Evolutionary conservation across 2,329 filamentous ascomycete genomes (phyloP), one percentile per base, ranked within the genome.

Genomic region (Talaromyces sp.): DNA sequence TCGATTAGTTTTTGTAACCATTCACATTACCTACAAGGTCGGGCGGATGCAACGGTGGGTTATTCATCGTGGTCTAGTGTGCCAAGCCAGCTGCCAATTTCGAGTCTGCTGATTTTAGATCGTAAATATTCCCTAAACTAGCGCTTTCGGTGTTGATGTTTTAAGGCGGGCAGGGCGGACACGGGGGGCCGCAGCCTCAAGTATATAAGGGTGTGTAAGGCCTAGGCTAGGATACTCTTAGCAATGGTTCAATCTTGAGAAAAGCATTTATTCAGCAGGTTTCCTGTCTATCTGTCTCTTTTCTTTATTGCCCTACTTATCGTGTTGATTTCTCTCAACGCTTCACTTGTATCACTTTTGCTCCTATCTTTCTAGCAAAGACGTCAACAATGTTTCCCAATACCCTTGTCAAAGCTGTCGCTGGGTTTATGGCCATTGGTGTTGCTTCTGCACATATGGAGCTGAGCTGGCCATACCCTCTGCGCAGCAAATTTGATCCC

Each of bases 391-490:
- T 51, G 44, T 51, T 6, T 51, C 25, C 44, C 9, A 51, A 22
- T 51, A 51, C 27, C 1, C 44, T 51, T 2, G 10, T 51, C 19
- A 51, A 51, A 51, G 44, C 44, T 27, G 44, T 51, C 19, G 44
- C 52, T 13, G 52, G 57, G 22, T 27, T 59, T 19, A 22, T 55
- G 27, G n/a, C 36, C n/a, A 15, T 25, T 47, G 11, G 57, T 17
- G 19, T 60, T n/a, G 42, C 53, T 22, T 44, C 61, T 27, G 74
- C 68, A 25, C 84, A 86, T 68, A 84, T 86, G 76, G 80, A 85
- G 69, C 79, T 86, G 81, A 75, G 71, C 65, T 78, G 78, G 63
- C 84, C 84, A 2, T 82, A 79, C 61, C 81, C 83, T 9, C 74
- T 86, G 27, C 79, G 79, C 63, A 82, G 79, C 67, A 80, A 80